These are phyloP conservation scores for Hirsutella minnesotensis DNA, from an alignment of 2,329 filamentous ascomycete species.

Conservation along the genomic window DNA sequence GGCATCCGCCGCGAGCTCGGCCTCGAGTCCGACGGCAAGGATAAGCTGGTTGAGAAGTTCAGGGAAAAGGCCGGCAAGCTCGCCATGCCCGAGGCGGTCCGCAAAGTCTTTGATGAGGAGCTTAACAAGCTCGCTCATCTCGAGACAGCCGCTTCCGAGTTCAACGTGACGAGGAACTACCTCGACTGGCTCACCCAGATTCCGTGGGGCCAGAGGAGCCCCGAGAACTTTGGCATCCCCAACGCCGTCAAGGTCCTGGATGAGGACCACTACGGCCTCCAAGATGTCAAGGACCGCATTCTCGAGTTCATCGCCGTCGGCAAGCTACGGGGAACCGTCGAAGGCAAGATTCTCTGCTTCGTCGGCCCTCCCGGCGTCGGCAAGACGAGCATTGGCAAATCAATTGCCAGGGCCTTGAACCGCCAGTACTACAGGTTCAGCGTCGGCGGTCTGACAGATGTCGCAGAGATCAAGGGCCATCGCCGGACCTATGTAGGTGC, in stretches of 20 bases:
- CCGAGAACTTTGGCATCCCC: slow-evolving; percentile 92
- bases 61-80: slow-evolving; percentile 88
- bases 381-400: slow-evolving; percentile 98
- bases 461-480: slow-evolving; percentile 98
- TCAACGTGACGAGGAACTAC: slow-evolving; percentile 97
- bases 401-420: slow-evolving; percentile 87
- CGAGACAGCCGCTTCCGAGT: slow-evolving; percentile 91
- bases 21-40: slow-evolving; percentile 94
- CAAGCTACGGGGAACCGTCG: slow-evolving; percentile 90
- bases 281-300: slow-evolving; percentile 97
- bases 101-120: slow-evolving; percentile 97
- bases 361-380: slow-evolving; percentile 95
- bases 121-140: slow-evolving; percentile 93
- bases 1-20: slow-evolving; percentile 91
- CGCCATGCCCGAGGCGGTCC: slow-evolving; percentile 92
- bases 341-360: slow-evolving; percentile 96
- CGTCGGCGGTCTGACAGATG: slow-evolving; percentile 90
- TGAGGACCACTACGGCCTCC: slow-evolving; percentile 91
- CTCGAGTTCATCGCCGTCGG: slow-evolving; percentile 97
- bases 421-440: slow-evolving; percentile 97
- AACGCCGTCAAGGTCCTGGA: slow-evolving; percentile 85
- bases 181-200: slow-evolving; percentile 98
- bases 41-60: slow-evolving; percentile 95
- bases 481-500: slow-evolving; percentile 93
- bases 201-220: slow-evolving; percentile 89